Base-by-base conservation (phyloP, 768 basidiomycete species). In the Tulasnella sp. region DNA sequence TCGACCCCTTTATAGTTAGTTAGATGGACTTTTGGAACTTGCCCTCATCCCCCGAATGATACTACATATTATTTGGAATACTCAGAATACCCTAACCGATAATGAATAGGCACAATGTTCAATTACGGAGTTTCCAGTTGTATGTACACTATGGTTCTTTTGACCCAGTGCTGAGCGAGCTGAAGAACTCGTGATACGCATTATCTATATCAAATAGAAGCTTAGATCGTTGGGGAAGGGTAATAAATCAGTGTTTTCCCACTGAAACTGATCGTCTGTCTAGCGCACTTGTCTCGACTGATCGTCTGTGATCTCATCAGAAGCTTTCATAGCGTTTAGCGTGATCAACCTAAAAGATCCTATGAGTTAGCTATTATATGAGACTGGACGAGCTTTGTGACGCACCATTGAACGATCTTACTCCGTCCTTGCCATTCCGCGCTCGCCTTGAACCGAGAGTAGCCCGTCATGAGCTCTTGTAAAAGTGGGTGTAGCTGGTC, bases 371-470 rank as follows among this genome's bases (percentile, higher is more conserved):
- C 34, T 21, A 19, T 38, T 43, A n/a, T n/a, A n/a, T n/a, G n/a
- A n/a, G n/a, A n/a, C n/a, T n/a, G n/a, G n/a, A n/a, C n/a, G n/a
- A n/a, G n/a, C n/a, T n/a, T n/a, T n/a, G n/a, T n/a, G n/a, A 43
- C 44, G 42, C 3, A 92, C 95, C 95, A 99, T 61, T 85, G 83
- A 53, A 98, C 81, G 79, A 98, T 92, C 70, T 84, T 82, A 64
- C 88, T 91, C 51, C 94, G 78, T 0, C 95, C 96, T 73, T 98
- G 93, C 90, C 93, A 96, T 65, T 96, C 94, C 64, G 86, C 89
- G 68, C 88, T 91, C 1, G 86, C 88, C 69, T 94, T 95, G 73
- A 99, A 97, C 50, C 90, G 78, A 4, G 93, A 88, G 69, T 93
- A 97, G 4, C 89, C 85, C 1, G 87, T 88, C 65, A 97, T 91